Conservation (phyloP, 768 basidiomycete genomes). For the Terana coerulea region DNA sequence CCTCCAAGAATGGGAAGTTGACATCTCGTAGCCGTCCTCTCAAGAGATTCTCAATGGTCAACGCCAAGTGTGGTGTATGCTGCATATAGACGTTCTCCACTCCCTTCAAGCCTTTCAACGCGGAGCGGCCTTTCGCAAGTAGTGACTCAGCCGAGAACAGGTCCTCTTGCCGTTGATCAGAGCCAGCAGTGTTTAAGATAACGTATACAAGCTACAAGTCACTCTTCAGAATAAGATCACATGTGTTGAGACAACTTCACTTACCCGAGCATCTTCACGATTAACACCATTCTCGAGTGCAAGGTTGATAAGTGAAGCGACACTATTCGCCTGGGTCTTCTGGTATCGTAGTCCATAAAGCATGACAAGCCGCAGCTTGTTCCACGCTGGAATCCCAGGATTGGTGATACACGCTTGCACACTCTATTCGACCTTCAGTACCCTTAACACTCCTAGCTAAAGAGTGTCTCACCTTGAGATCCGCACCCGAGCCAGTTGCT, state of each 20-base stretch:
- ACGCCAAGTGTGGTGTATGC: constrained; percentile 88
- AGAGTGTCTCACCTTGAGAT: constrained; percentile 59
- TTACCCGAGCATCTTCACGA: constrained; percentile 70
- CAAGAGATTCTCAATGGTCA: constrained; percentile 87
- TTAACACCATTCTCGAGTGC: constrained; percentile 73
- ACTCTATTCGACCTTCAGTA: constrained; percentile 43
- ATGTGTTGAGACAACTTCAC: constrained; percentile 12
- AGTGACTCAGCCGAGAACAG: constrained; percentile 94
- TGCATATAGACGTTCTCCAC: constrained; percentile 99
- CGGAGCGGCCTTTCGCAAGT: constrained; percentile 90
- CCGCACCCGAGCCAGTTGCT: constrained; percentile 87
- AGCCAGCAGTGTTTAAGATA: constrained; percentile 87
- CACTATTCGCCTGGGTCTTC: constrained; percentile 79
- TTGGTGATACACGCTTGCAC: constrained; percentile 79
- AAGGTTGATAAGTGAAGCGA: constrained; percentile 72
- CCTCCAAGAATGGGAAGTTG: constrained; percentile 86
- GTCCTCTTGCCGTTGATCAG: constrained; percentile 96
- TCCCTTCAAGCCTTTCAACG: constrained; percentile 94
- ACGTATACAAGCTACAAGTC: constrained; percentile 80
- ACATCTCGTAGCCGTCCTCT: constrained; percentile 83
- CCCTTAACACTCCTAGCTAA: background rate
- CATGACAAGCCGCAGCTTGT: constrained; percentile 88
- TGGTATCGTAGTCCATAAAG: constrained; percentile 94
- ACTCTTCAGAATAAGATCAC: background rate
- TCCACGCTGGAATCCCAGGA: constrained; percentile 61